phyloP scores from a whole-genome alignment of 345 rosid species.

The Eucalyptus polyanthemos region DNA sequence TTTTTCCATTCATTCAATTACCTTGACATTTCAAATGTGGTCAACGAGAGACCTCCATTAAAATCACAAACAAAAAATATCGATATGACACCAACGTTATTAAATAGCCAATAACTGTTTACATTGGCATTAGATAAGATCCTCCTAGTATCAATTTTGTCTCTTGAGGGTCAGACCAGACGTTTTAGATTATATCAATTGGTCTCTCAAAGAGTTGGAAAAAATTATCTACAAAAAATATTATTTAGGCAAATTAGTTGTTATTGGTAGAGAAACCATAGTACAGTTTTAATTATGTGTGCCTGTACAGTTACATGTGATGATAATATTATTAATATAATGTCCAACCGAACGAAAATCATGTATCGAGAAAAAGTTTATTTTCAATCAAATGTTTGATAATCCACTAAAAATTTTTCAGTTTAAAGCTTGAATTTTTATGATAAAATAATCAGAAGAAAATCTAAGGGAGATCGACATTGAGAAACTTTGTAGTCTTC shows the following conservation, averaged over 20 bases:
- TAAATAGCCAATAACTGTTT: not conserved
- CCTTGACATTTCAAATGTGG: not conserved
- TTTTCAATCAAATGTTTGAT: not conserved
- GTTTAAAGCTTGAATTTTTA: not conserved
- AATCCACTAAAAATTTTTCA: not conserved
- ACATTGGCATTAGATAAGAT: not conserved
- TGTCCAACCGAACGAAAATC: not conserved
- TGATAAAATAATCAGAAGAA: too few relatives aligned
- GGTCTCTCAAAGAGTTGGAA: too few relatives aligned
- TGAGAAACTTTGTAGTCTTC: not conserved
- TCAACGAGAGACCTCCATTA: not conserved
- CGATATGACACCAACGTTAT: not conserved
- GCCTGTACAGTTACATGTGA: not conserved
- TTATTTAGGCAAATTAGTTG: too few relatives aligned
- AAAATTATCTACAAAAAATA: too few relatives aligned
- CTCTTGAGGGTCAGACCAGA: not conserved
- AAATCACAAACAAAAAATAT: too few relatives aligned
- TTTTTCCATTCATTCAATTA: not conserved
- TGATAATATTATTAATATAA: not conserved
- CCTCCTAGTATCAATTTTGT: not conserved
- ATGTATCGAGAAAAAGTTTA: accelerated
- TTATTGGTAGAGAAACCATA: too few relatives aligned
- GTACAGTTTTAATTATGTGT: not conserved
- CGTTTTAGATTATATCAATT: too few relatives aligned
- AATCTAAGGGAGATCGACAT: too few relatives aligned